Evolutionary conservation across 164 flowering plant genomes (phyloP), one percentile per base, ranked within the genome.

Genomic region (Warburgia ugandensis): DNA sequence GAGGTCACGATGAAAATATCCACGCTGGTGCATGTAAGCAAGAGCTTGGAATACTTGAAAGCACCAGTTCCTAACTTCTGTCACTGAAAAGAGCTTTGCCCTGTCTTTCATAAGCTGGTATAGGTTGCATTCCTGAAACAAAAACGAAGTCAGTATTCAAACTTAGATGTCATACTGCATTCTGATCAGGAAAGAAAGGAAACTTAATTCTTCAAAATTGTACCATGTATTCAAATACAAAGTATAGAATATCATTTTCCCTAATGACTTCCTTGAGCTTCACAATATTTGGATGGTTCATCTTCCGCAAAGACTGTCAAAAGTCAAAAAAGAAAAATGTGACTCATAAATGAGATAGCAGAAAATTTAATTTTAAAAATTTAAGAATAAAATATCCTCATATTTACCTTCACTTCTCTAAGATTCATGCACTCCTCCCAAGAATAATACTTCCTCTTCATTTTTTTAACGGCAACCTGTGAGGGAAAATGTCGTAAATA

Each of bases 21-120:
- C 73, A 29, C 66, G 60, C 51, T 78, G 92, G 55, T 86, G 97
- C 89, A 89, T 89, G 72, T 94, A 86, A 19, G 87, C 81, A 62
- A 94, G 99, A 48, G 81, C 97, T 71, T 89, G 97, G 65, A 94
- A 94, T 19, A 94, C 92, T 81, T 94, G 99, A 52, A 84, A 94
- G 71, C 97, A 89, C 99, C 95, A 94, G 56, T 83, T 89, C 53
- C 87, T 72, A 31, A 94, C 73, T 69, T 89, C 97, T 67, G 73
- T 55, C 67, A 89, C 99, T 0, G 92, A 66, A 59, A 89, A 89
- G 30, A 74, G 80, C 54, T 73, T 89, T 45, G 65, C 68, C 49
- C 84, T 78, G 50, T 79, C 92, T 62, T 84, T 86, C 78, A 86
- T 86, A 21, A 94, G 86, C 61, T 94, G 94, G 68, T 94, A 94